Base-by-base conservation (phyloP, 1,139 yeast species). In the Pichia sp. region DNA sequence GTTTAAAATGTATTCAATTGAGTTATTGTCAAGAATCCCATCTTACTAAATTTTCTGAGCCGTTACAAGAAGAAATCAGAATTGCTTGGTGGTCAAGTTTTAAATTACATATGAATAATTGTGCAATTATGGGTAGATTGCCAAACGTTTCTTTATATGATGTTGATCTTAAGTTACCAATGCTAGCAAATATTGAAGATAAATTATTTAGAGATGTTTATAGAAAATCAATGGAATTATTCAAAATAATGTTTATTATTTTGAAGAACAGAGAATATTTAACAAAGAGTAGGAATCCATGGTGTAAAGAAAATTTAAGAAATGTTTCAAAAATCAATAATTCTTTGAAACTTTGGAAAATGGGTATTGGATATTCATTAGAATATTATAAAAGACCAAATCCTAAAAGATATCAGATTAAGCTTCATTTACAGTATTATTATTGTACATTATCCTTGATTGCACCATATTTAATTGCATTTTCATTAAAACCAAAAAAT, bases 121-220 rank as follows among this genome's bases (percentile, higher is more conserved):
- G 69, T 48, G 58, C 67, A 10, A 64, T 64, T 16, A 63, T 69
- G 55, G 73, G 73, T 14, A 60, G 71, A 45, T 62, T 67, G 27
- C 62, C 70, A 16, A 61, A 60, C 28, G 58, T 69, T 38, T 59
- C 59, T 33, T 62, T 66, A 34, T 63, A 66, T 41, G 72, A 69
- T 29, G 60, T 61, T n/a, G 62, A 62, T 45, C 46, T 63, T 30
- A 60, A 54, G 13, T 53, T 58, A 16, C 67, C 67, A 11, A 46
- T 54, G 25, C 44, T 59, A 34, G 42, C 49, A 9, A 51, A 50
- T 36, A 34, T 46, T 3, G 53, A 53, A 11, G 65, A 62, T 45
- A 53, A 45, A 18, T 61, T 60, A n/a, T 68, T 62, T 53, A 57
- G 58, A 46, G 55, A 53, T 5, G 65, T 60, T 53, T 66, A 60